Conservation (phyloP, 225 moss, liverwort and hornwort genomes). For the Anthoceros angustus region DNA sequence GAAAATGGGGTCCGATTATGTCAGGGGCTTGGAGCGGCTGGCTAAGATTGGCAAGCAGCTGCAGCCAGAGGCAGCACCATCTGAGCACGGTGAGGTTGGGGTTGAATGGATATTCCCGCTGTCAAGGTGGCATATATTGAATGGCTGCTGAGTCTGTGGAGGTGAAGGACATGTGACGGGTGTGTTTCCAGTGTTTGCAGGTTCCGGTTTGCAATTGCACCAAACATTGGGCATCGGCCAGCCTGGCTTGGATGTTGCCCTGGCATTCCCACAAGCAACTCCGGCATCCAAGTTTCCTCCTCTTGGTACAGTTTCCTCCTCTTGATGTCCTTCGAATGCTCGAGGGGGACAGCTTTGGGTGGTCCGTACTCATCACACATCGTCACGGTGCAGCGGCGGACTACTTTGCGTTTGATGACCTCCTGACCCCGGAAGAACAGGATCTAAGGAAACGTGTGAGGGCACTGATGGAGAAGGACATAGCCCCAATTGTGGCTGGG, state of each 20-base stretch:
- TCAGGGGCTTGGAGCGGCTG: conserved; percentile 42
- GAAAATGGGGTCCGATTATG: conserved; percentile 3
- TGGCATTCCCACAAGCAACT: conserved; percentile 83
- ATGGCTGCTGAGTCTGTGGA: background rate
- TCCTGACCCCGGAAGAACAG: conserved; percentile 57
- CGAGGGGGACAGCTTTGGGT: background rate
- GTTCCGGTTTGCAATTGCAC: conserved; percentile 37
- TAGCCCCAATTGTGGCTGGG: conserved; percentile 83
- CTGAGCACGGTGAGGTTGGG: background rate
- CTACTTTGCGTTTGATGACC: conserved; percentile 61
- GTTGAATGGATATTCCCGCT: background rate
- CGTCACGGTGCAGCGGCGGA: conserved; percentile 56
- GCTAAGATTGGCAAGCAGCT: conserved; percentile 43
- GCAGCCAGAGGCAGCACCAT: conserved; percentile 16
- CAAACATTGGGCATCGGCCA: conserved; percentile 53
- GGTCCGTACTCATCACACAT: background rate
- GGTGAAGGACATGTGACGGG: background rate
- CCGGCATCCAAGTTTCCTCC: conserved; percentile 72
- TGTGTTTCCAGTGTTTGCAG: conserved; percentile 10
- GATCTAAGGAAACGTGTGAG: conserved; percentile 54
- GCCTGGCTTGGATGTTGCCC: conserved; percentile 54
- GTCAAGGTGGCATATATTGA: background rate
- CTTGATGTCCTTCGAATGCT: background rate
- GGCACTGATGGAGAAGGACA: conserved; percentile 64
- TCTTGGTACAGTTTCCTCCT: conserved; percentile 39